Conservation (phyloP, 2,329 filamentous ascomycete species). For the Aspergillus uvarum region DNA sequence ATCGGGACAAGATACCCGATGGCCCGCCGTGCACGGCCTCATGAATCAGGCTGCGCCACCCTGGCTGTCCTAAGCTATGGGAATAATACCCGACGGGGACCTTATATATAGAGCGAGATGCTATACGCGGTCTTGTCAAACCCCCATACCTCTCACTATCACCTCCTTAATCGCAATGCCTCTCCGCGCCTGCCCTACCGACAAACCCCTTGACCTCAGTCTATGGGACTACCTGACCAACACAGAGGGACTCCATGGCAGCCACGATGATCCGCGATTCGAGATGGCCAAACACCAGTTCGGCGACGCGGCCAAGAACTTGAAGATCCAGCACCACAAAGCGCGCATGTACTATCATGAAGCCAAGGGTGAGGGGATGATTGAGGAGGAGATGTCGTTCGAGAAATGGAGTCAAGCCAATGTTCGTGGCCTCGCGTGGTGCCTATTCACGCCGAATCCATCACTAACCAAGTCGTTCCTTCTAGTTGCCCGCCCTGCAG, state of each 20-base stretch:
- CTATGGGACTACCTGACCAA: neutral
- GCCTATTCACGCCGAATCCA: too few relatives aligned
- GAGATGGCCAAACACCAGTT: neutral
- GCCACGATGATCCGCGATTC: neutral
- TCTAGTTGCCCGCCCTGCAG: neutral
- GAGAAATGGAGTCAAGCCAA: neutral
- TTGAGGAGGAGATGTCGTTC: neutral
- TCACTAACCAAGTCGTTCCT: too few relatives aligned
- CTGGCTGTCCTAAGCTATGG: too few relatives aligned
- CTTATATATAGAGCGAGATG: too few relatives aligned
- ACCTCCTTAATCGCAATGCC: neutral
- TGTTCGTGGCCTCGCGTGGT: neutral
- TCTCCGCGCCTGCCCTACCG: neutral
- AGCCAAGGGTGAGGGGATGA: neutral
- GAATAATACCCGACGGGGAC: too few relatives aligned
- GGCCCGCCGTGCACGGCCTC: too few relatives aligned
- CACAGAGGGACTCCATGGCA: neutral
- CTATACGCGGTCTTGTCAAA: neutral
- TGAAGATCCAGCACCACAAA: neutral
- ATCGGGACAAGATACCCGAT: too few relatives aligned
- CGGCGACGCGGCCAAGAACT: neutral
- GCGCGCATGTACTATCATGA: neutral
- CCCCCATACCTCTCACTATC: neutral
- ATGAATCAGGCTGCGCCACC: too few relatives aligned
- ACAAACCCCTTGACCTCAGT: neutral